A percentile compares a stretch with the other conserved stretches of the same genome.
These are phyloP conservation scores for Mortierella sp. DNA, from an alignment of 371 early-diverging fungal genomes.

Conservation along the genomic window DNA sequence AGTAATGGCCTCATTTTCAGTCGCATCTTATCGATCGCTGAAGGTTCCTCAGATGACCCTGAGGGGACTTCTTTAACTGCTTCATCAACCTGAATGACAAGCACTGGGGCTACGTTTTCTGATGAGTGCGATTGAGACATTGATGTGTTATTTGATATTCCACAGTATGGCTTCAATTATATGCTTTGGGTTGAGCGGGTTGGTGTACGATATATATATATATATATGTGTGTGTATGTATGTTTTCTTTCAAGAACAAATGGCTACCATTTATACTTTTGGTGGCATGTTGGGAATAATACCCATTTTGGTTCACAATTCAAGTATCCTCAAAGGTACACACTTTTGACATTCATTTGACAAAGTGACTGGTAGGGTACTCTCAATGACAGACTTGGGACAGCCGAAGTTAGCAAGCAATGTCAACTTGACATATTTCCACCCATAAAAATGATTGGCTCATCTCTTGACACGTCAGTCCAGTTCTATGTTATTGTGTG, in stretches of 20 bases:
- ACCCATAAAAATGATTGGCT: too few relatives aligned
- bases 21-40: neutral
- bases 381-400: neutral
- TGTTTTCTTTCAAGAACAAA: neutral
- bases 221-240: too few relatives aligned
- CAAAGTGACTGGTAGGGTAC: constrained; percentile 1
- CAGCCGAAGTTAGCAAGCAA: neutral
- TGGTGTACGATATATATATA: too few relatives aligned
- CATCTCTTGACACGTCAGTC: neutral
- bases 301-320: neutral
- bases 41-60: neutral
- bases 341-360: neutral
- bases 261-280: neutral
- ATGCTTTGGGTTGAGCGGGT: too few relatives aligned
- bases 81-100: neutral
- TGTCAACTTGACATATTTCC: neutral
- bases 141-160: too few relatives aligned
- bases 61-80: neutral
- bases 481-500: neutral
- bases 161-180: too few relatives aligned
- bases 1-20: neutral
- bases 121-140: neutral
- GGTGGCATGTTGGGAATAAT: neutral
- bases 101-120: too few relatives aligned
- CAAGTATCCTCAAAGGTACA: neutral